Conservation (phyloP, 2,329 filamentous ascomycete genomes). For the Talaromyces amestolkiae region DNA sequence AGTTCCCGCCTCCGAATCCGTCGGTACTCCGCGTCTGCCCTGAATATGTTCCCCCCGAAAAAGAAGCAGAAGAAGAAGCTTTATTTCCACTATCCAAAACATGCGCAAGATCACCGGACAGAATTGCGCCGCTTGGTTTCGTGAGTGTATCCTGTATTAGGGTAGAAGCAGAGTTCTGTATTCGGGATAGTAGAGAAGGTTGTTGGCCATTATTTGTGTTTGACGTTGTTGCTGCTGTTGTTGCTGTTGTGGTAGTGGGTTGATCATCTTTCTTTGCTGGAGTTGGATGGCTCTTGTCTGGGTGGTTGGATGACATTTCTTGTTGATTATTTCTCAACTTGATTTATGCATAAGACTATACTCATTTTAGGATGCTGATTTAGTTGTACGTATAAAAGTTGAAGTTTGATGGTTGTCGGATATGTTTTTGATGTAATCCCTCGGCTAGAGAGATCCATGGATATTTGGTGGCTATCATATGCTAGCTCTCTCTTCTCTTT, state of each 20-base stretch:
- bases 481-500: neutral
- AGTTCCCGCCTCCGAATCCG: too few relatives aligned
- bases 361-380: neutral
- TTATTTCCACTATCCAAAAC: conserved; percentile 22
- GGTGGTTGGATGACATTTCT: neutral
- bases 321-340: neutral
- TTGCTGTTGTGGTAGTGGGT: neutral
- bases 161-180: conserved; percentile 36
- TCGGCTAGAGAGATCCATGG: neutral
- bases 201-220: conserved; percentile 18
- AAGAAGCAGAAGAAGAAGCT: conserved; percentile 13
- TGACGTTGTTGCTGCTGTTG: neutral
- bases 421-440: neutral
- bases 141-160: conserved; percentile 35
- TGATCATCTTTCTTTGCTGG: neutral
- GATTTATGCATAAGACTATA: neutral
- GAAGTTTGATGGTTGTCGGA: neutral
- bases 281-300: neutral
- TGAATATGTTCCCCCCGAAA: conserved; percentile 2
- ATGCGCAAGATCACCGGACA: conserved; percentile 26
- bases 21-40: neutral
- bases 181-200: conserved; percentile 28
- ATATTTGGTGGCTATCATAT: neutral
- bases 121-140: conserved; percentile 18
- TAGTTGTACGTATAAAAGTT: neutral